Evolutionary conservation across 2,329 filamentous ascomycete species (phyloP).

Genomic region (Emergomyces pasteurianus): DNA sequence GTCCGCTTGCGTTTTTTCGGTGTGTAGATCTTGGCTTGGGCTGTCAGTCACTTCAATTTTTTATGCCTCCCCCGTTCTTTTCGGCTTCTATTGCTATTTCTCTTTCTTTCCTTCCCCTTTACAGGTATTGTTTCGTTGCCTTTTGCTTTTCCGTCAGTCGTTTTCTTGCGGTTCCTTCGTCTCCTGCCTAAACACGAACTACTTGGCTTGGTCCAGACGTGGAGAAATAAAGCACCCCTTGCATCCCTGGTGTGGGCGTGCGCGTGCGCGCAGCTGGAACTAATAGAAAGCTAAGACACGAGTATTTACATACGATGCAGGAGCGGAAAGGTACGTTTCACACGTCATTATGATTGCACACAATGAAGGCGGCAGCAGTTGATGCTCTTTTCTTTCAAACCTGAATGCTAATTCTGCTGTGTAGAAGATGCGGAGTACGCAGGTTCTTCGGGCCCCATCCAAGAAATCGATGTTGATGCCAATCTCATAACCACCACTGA

Average conservation of each 20-base stretch:
- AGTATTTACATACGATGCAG: no score
- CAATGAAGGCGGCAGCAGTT: neutral
- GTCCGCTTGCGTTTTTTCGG: neutral
- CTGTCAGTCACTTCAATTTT: neutral
- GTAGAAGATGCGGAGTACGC: constrained; percentile 1
- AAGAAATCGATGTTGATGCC: constrained; percentile 3
- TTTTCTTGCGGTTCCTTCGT: neutral
- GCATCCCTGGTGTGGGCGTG: neutral
- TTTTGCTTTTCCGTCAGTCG: neutral
- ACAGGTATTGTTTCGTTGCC: neutral
- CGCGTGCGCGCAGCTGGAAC: neutral
- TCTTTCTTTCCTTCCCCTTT: neutral
- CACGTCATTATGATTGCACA: neutral
- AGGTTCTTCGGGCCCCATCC: constrained; percentile 1
- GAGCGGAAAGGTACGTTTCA: neutral
- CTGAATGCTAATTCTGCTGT: neutral
- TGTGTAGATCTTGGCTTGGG: neutral
- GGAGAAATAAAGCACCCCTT: neutral
- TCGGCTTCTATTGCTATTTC: neutral
- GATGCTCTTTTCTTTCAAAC: neutral
- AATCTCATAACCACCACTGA: constrained; percentile 36
- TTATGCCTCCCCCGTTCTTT: neutral
- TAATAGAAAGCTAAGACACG: neutral
- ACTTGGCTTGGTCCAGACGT: neutral
- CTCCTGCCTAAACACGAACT: neutral